Evolutionary conservation across 1,284 basidiomycete species (phyloP).

Genomic region (Coriolopsis trogii): DNA sequence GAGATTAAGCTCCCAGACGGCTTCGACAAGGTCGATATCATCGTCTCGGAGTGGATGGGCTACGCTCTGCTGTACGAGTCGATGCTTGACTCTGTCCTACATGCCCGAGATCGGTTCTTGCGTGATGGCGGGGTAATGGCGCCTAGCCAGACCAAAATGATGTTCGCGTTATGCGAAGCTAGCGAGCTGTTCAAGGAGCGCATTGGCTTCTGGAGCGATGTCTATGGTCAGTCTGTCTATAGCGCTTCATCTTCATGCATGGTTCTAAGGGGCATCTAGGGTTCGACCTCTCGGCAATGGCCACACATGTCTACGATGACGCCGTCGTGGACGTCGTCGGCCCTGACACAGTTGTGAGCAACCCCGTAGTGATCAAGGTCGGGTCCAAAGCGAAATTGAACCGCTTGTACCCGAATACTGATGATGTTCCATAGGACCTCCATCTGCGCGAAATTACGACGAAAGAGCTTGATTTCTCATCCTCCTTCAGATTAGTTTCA

Average conservation of each 20-base stretch:
- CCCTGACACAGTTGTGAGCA: constrained; percentile 70
- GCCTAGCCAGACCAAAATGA: constrained; percentile 89
- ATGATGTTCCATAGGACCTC: constrained; percentile 58
- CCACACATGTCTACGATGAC: constrained; percentile 69
- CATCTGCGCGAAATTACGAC: constrained; percentile 65
- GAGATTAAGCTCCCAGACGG: constrained; percentile 74
- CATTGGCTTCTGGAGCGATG: constrained; percentile 87
- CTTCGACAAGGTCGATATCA: constrained; percentile 84
- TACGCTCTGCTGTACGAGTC: constrained; percentile 93
- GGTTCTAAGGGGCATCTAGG: constrained; percentile 45
- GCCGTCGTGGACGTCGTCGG: constrained; percentile 83
- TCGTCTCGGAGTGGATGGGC: constrained; percentile 99
- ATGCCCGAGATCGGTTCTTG: constrained; percentile 87
- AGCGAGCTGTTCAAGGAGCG: constrained; percentile 78
- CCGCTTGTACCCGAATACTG: constrained; percentile 1
- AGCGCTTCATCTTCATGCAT: neutral
- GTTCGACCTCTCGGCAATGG: constrained; percentile 85
- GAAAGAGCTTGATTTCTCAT: constrained; percentile 79
- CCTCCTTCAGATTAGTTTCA: constrained; percentile 71
- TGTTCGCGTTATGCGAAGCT: constrained; percentile 81
- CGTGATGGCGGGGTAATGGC: constrained; percentile 81
- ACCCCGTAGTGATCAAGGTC: constrained; percentile 73
- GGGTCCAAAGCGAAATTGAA: no score
- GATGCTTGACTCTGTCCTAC: constrained; percentile 95
- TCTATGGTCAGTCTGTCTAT: constrained; percentile 68